A percentile compares a stretch with the other conserved stretches of the same genome.
Evolutionary conservation across 106 monocot species (phyloP).

Genomic region (Dendrobium huoshanense): DNA sequence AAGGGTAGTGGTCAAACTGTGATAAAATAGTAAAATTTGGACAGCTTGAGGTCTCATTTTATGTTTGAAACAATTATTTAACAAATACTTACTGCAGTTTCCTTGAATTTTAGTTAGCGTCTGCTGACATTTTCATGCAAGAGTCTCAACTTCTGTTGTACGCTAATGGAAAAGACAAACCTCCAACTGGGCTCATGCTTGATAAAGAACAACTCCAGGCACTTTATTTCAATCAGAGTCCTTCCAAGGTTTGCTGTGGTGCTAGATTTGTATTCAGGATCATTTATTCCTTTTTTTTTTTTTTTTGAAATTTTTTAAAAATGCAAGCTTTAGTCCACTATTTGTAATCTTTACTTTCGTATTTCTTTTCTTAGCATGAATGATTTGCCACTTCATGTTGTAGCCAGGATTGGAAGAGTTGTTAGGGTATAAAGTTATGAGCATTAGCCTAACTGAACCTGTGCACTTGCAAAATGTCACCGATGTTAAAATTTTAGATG

Average conservation of each 20-base stretch:
- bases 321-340: background rate
- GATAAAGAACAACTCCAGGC: conserved; percentile 74
- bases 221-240: conserved; percentile 77
- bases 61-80: background rate
- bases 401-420: no score
- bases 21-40: background rate
- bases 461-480: no score
- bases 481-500: no score
- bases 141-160: conserved; percentile 68
- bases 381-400: background rate
- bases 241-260: conserved; percentile 43
- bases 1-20: background rate
- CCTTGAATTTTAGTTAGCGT: conserved; percentile 40
- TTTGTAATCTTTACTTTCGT: background rate
- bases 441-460: no score
- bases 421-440: no score
- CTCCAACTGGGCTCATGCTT: conserved; percentile 70
- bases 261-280: background rate
- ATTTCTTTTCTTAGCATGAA: background rate
- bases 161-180: conserved; percentile 67
- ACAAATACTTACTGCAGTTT: background rate
- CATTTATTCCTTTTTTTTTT: background rate
- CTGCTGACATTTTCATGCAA: conserved; percentile 72
- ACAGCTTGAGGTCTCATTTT: background rate
- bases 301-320: background rate